Evolutionary conservation across 441 rosid genomes (phyloP).

Genomic region (Euphorbia neoarborescens): DNA sequence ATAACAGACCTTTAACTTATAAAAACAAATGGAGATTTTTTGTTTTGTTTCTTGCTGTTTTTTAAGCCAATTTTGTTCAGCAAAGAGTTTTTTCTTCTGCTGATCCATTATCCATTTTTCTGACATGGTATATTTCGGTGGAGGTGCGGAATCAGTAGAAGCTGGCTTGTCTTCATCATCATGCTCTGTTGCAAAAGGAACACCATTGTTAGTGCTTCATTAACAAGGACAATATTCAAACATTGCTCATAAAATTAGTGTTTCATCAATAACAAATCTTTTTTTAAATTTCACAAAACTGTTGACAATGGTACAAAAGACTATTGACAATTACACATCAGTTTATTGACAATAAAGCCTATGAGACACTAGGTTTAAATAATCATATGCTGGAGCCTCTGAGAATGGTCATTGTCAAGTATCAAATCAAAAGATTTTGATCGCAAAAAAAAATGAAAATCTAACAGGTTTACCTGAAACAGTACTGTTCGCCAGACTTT

Average conservation of each 20-base stretch:
- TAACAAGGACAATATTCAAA: slow-evolving; percentile 20
- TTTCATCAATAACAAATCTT: slow-evolving; percentile 21
- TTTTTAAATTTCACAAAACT: slow-evolving; percentile 23
- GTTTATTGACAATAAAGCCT: slow-evolving; percentile 18
- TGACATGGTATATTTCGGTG: slow-evolving; percentile 69
- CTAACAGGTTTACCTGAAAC: slow-evolving; percentile 23
- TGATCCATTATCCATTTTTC: slow-evolving; percentile 79
- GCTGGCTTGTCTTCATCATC: slow-evolving; percentile 47
- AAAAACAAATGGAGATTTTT: slow-evolving; percentile 49
- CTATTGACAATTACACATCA: neutral
- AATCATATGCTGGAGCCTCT: slow-evolving; percentile 11
- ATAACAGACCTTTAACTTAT: slow-evolving; percentile 60
- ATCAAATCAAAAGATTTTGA: slow-evolving; percentile 19
- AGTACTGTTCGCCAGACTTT: slow-evolving; percentile 26
- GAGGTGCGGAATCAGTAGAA: slow-evolving; percentile 34
- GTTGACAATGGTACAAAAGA: neutral
- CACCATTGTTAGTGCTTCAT: slow-evolving; percentile 21
- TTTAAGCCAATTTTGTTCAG: slow-evolving; percentile 50
- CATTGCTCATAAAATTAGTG: neutral
- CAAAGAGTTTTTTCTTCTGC: slow-evolving; percentile 46
- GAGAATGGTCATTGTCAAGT: slow-evolving; percentile 13
- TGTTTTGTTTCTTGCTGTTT: slow-evolving; percentile 62
- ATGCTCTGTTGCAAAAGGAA: slow-evolving; percentile 38
- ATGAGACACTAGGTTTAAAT: slow-evolving; percentile 22
- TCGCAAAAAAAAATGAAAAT: slow-evolving; percentile 10